Conservation (phyloP, 352 stramenopile species). For the Globisporangium heterothallicum region DNA sequence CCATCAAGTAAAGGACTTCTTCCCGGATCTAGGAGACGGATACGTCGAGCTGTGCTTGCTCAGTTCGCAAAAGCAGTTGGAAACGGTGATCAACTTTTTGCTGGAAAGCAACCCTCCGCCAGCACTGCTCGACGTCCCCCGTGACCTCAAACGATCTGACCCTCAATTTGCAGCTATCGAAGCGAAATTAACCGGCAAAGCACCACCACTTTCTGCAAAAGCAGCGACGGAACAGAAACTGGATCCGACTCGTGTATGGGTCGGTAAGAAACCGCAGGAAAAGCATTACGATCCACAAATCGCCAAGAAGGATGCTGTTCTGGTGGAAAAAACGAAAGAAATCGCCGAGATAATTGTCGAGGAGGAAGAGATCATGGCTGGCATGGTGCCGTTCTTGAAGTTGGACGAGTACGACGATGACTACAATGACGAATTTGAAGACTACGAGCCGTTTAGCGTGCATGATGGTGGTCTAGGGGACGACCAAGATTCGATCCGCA, state of each 20-base stretch:
- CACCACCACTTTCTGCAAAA: constrained; percentile 3
- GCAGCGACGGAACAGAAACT: constrained; percentile 27
- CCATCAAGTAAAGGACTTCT: constrained; percentile 54
- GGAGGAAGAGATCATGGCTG: constrained; percentile 30
- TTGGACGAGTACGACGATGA: constrained; percentile 76
- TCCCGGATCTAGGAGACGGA: constrained; percentile 50
- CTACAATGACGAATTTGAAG: constrained; percentile 84
- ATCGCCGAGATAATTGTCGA: constrained; percentile 46
- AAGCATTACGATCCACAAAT: constrained; percentile 59
- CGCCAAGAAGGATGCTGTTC: constrained; percentile 32
- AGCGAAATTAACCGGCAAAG: constrained; percentile 21
- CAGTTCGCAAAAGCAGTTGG: constrained; percentile 34
- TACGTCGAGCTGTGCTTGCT: constrained; percentile 61
- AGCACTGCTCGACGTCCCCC: constrained; percentile 23
- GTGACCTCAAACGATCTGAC: constrained; percentile 27
- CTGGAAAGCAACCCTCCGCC: constrained; percentile 45
- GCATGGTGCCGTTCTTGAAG: constrained; percentile 18
- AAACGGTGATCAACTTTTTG: constrained; percentile 55
- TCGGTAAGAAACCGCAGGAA: constrained; percentile 58
- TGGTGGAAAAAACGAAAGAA: constrained; percentile 51
- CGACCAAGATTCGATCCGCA: constrained; percentile 46
- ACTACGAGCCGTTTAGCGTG: constrained; percentile 66
- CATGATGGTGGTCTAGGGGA: constrained; percentile 36
- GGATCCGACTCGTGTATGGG: constrained; percentile 44
- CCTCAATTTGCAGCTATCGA: constrained; percentile 20